Conservation (phyloP, 371 early-diverging fungal species). For the Mortierella sp. region DNA sequence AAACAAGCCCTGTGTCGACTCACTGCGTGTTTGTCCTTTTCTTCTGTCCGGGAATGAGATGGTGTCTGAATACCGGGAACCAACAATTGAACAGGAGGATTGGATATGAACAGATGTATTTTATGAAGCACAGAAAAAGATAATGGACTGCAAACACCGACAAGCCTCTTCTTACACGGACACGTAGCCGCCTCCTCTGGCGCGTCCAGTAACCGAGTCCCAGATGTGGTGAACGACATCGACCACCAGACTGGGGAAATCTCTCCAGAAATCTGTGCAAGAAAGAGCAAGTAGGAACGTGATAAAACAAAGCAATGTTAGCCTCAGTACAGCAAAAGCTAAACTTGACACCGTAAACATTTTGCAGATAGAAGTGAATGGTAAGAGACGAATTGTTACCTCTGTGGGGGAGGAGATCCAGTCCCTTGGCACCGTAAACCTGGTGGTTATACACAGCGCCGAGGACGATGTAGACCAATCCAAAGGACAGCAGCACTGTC, state of each 20-base stretch:
- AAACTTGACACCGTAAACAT: not conserved
- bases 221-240: constrained; percentile 50
- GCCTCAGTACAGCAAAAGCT: not conserved
- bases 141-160: not conserved
- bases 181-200: constrained; percentile 33
- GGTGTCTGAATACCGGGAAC: no score
- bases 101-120: not conserved
- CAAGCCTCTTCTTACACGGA: constrained; percentile 29
- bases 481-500: constrained; percentile 36
- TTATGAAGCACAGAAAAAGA: not conserved
- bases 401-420: constrained; percentile 46
- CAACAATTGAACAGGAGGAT: no score
- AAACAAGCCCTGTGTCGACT: not conserved
- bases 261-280: constrained; percentile 48
- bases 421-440: constrained; percentile 44
- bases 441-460: constrained; percentile 48
- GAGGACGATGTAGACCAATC: constrained; percentile 25
- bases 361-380: not conserved
- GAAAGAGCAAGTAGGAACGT: not conserved
- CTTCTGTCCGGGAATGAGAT: not conserved
- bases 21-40: not conserved
- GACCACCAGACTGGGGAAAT: constrained; percentile 47
- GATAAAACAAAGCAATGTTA: not conserved
- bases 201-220: constrained; percentile 50
- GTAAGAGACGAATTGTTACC: constrained; percentile 20